Base-by-base conservation (phyloP, 2,329 filamentous ascomycete genomes). In the Scolecobasidium constrictum region DNA sequence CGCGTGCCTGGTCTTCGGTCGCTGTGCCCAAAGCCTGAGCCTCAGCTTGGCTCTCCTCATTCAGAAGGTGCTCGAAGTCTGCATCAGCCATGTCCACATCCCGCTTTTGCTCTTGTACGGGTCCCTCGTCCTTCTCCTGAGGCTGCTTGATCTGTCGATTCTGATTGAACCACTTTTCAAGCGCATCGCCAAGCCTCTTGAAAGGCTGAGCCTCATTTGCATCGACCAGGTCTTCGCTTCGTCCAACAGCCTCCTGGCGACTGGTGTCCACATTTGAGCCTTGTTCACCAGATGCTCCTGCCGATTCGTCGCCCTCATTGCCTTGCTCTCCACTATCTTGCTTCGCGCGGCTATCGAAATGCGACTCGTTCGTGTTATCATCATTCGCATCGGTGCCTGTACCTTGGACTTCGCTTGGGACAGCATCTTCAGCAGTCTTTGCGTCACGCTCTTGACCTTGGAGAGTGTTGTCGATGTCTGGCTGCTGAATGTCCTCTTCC, bases 21-120 rank as follows among this genome's bases (percentile, higher is more conserved):
- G 90, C 86, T 31, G 84, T 81, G 23, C 92, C 93, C 55, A 98
- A 74, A 12, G 92, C 92, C 63, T 98, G 92, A 2, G 86, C 80
- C 57, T 95, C 88, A n/a, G 83, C 77, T 42, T 81, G 73, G 20
- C 80, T 76, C 21, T 92, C 75, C 47, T 95, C 86, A 50, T 95
- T 79, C 47, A 83, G 81, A 3, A 96, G 69, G 62, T 99, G 92
- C 64, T 96, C 87, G 56, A 95, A 95, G 56, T 95, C 87, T n/a
- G 76, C 77, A 55, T 81, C 73, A 7, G 75, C 71, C 70, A 86
- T 82, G 48, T 92, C 80, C n/a, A 78, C 69, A 46, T 84, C 77
- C 48, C 72, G 52, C 58, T 66, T 50, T 65, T 58, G 55, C 35
- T 63, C 57, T 46, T 63, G 56, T 40, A 69, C 65, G 50, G 76